Evolutionary conservation across 2,329 filamentous ascomycete genomes (phyloP).

Genomic region (Ophiosphaerella narmari): DNA sequence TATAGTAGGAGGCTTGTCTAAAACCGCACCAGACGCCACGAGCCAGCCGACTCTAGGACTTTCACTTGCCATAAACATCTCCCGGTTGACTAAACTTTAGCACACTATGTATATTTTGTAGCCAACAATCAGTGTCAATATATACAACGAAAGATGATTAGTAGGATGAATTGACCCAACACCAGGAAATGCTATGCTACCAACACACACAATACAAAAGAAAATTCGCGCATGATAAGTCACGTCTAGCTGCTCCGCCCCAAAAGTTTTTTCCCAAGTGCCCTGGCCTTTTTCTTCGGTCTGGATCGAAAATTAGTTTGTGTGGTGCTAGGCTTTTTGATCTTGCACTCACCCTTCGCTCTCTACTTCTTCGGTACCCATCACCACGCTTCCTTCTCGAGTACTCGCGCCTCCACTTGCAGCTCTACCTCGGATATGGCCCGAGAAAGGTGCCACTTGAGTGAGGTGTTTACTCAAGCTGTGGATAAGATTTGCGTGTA

Average conservation of each 20-base stretch:
- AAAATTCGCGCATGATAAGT: not conserved
- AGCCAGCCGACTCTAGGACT: too few species aligned
- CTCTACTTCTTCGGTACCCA: constrained; percentile 19
- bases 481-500: constrained; percentile 40
- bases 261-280: constrained; percentile 20
- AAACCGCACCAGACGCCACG: too few species aligned
- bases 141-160: too few species aligned
- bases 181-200: not conserved
- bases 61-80: too few species aligned
- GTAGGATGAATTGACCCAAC: not conserved
- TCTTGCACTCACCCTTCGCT: constrained; percentile 22
- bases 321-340: not conserved
- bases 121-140: too few species aligned
- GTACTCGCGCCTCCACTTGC: constrained; percentile 15
- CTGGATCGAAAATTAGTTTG: not conserved
- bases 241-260: constrained; percentile 10
- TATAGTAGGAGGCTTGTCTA: too few species aligned
- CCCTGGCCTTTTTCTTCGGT: constrained; percentile 21
- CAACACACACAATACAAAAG: not conserved
- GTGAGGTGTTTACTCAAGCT: constrained; percentile 41
- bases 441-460: constrained; percentile 32
- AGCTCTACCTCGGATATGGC: constrained; percentile 19
- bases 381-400: constrained; percentile 15
- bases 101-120: too few species aligned
- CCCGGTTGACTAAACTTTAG: too few species aligned